Evolutionary conservation across 1,284 basidiomycete genomes (phyloP).

Genomic region (Puccinia polysora): DNA sequence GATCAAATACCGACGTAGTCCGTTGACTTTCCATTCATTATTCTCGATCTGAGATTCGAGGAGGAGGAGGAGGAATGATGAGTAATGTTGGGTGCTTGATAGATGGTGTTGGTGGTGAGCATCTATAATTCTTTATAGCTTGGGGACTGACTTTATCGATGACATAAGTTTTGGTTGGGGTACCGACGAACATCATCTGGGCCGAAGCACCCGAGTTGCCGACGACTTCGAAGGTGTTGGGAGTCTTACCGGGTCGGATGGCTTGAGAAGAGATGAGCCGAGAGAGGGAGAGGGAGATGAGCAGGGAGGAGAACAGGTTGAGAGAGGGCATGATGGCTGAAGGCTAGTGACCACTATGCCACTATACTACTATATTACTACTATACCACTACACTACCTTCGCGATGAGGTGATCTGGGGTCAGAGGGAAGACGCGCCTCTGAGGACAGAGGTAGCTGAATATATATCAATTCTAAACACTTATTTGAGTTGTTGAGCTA

Average conservation of each 20-base stretch:
- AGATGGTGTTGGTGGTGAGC: background rate
- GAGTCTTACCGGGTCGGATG: constrained; percentile 28
- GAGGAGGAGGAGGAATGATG: no score
- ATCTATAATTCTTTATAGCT: background rate
- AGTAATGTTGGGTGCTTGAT: no score
- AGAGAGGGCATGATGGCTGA: constrained; percentile 3
- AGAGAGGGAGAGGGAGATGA: constrained; percentile 6
- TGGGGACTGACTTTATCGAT: constrained; percentile 12
- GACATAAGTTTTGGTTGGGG: constrained; percentile 18
- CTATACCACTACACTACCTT: no score
- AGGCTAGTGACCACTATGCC: no score
- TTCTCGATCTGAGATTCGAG: constrained; percentile 56
- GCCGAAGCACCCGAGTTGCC: constrained; percentile 67
- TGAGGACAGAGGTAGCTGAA: no score
- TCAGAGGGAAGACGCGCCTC: no score
- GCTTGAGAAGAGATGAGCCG: background rate
- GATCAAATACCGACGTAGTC: constrained; percentile 41
- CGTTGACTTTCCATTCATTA: constrained; percentile 38
- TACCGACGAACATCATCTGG: constrained; percentile 61
- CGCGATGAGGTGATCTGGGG: no score
- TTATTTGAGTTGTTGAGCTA: no score
- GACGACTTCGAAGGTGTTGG: constrained; percentile 62
- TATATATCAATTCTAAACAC: no score
- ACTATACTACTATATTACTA: no score
- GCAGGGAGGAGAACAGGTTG: background rate